phyloP scores from a whole-genome alignment of 2,329 filamentous ascomycete genomes.

The Exophiala lecanii-corni region DNA sequence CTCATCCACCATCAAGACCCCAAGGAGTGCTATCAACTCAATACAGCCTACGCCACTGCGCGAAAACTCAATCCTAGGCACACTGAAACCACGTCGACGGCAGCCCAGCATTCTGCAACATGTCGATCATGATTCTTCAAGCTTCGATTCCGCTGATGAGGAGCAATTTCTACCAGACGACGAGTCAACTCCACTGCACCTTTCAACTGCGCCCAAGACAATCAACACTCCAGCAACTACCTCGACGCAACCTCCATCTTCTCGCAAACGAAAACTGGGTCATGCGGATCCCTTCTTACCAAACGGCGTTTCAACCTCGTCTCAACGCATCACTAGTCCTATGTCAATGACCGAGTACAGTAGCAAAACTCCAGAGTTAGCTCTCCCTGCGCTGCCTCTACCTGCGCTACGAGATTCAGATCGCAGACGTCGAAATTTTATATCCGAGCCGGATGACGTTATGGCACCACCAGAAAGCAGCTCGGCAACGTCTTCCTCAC shows the following conservation, averaged over 20 bases:
- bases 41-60: slow-evolving; percentile 16
- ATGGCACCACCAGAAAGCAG: slow-evolving; percentile 23
- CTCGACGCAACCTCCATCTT: slow-evolving; percentile 11
- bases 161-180: slow-evolving; percentile 24
- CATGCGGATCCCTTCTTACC: slow-evolving; percentile 6
- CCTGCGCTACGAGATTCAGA: slow-evolving; percentile 14
- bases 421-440: slow-evolving; percentile 8
- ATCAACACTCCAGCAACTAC: slow-evolving; percentile 6
- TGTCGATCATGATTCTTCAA: slow-evolving; percentile 21
- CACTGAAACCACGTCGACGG: slow-evolving; percentile 24
- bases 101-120: slow-evolving; percentile 26
- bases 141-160: slow-evolving; percentile 23
- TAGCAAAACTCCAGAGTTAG: slow-evolving; percentile 7
- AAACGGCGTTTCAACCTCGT: not conserved
- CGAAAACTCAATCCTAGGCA: slow-evolving; percentile 24
- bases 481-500: slow-evolving; percentile 14
- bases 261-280: slow-evolving; percentile 24
- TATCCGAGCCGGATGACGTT: slow-evolving; percentile 15
- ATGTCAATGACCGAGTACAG: not conserved
- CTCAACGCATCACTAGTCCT: not conserved
- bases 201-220: slow-evolving; percentile 2
- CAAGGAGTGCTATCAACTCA: slow-evolving; percentile 3
- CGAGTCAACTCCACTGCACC: slow-evolving; percentile 21
- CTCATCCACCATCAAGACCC: slow-evolving; percentile 8
- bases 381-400: slow-evolving; percentile 9